Evolutionary conservation across 108 stramenopile species (phyloP), one percentile per base, ranked within the genome.

Genomic region (Discostella stelligeroides): DNA sequence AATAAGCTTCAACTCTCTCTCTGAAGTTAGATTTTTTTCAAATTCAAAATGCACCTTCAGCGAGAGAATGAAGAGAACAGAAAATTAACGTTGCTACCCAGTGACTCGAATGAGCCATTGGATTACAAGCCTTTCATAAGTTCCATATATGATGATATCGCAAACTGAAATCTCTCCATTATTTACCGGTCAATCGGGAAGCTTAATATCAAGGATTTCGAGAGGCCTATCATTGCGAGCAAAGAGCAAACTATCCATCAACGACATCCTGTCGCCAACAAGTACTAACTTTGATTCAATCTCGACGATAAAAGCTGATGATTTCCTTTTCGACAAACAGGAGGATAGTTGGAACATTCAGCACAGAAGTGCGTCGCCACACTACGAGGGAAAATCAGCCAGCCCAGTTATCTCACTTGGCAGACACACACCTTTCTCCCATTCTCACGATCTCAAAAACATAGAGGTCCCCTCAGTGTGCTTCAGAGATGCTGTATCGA

Each of bases 201-300:
- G 63, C 37, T 40, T 73, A 40, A 64, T 73, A 49, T 58, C 72
- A 7, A 55, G 72, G 56, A 41, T 73, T 6, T 47, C 63, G 6
- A 59, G 43, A 17, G 61, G 54, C 37, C 25, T 59, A 0, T 34
- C 55, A 14, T 34, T 6, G n/a, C 18, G 17, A 46, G 6, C 46
- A 27, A 43, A 37, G 13, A 49, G 43, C 38, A 25, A 58, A 25
- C 28, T 6, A 34, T 7, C 34, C 14, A 9, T 2, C 9, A 17
- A 4, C 9, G 24, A 34, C 27, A 17, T 17, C 27, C 55, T 56
- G 30, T 56, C 55, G 27, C 55, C 55, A 17, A 30, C 34, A 17
- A n/a, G 27, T 37, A 24, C n/a, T 37, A 23, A 23, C 13, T 56
- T 56, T 30, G 55, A 56, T 38, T 56, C 34, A 29, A 18, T 28